Evolutionary conservation across 352 stramenopile species (phyloP).

Genomic region (Plasmopara viticola): DNA sequence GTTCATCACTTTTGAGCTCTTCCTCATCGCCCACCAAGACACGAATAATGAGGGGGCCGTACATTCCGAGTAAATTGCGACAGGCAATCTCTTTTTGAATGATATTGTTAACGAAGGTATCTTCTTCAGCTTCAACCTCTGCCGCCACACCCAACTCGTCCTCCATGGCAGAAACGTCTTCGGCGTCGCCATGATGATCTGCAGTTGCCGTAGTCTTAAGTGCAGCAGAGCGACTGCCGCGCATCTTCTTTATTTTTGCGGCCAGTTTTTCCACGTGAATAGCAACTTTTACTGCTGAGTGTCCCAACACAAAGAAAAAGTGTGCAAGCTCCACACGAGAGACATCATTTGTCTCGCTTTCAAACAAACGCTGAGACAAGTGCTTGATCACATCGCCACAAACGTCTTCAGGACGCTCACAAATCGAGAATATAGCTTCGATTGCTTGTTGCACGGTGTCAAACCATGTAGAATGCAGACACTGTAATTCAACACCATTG

Average conservation of each 20-base stretch:
- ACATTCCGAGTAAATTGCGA: constrained; percentile 88
- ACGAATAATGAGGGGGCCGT: constrained; percentile 86
- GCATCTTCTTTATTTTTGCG: constrained; percentile 73
- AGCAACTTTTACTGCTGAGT: constrained; percentile 91
- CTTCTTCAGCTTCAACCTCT: constrained; percentile 85
- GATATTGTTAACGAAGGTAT: constrained; percentile 89
- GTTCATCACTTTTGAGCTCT: constrained; percentile 52
- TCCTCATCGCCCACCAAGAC: constrained; percentile 64
- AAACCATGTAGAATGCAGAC: constrained; percentile 83
- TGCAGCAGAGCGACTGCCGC: constrained; percentile 55
- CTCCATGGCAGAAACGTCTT: constrained; percentile 87
- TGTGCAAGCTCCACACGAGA: constrained; percentile 74
- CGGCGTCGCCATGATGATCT: constrained; percentile 28
- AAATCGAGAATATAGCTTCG: constrained; percentile 90
- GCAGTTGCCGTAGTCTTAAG: constrained; percentile 16
- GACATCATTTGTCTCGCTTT: constrained; percentile 61
- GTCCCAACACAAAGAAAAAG: constrained; percentile 94
- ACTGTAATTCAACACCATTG: constrained; percentile 35
- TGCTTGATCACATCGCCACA: constrained; percentile 67
- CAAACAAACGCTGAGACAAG: constrained; percentile 53
- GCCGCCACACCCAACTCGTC: constrained; percentile 89
- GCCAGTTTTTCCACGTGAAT: constrained; percentile 92
- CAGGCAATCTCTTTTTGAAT: constrained; percentile 90
- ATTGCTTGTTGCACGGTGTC: constrained; percentile 88
- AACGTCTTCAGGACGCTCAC: constrained; percentile 82